Base-by-base conservation (phyloP, 768 basidiomycete genomes). In the Psilocybe azurescens region DNA sequence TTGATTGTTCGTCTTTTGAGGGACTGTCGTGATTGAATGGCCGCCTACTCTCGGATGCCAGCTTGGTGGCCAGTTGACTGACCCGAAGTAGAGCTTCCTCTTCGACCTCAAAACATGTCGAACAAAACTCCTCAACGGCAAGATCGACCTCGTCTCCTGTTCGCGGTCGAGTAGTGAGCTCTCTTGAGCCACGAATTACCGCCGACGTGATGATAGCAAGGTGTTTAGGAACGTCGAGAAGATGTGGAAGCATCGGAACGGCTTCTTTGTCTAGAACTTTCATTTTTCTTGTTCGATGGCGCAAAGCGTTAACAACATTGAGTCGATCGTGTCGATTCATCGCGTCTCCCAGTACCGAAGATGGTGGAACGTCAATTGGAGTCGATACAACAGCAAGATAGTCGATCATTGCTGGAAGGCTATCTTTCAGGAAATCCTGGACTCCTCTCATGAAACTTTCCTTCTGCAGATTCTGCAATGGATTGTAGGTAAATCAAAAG, bases 381-480 rank as follows among this genome's bases (percentile, higher is more conserved):
- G 88, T 87, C 7, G 91, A 93, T n/a, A 93, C 86, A 30, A 85
- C 81, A 33, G 80, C 67, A 65, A 93, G 85, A 67, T 95, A 96
- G 63, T 95, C 91, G 57, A 89, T 78, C 90, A 96, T 95, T 18
- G 83, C 84, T 2, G 83, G 79, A 29, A 83, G 66, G 67, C 84
- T 90, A 39, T 86, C 84, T 46, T 80, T 78, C 8, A 94, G 76
- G 72, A 94, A 95, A 61, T 85, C 83, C 74, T 89, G 89, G 62
- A 94, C 81, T 3, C 89, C 87, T 36, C 84, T 81, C 91, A 93
- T 93, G 68, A 87, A 90, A n/a, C 89, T 84, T 74, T 95, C 93
- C 73, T 89, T 93, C 69, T 89, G 87, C 11, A 83, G 78, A 47
- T 73, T 82, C 89, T 91, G 58, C 9, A 61, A 30, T 48, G 51